A percentile compares a stretch with the other conserved stretches of the same genome.
phyloP scores from a whole-genome alignment of 1,139 yeast genomes.

The Magnusiomyces suaveolens region DNA sequence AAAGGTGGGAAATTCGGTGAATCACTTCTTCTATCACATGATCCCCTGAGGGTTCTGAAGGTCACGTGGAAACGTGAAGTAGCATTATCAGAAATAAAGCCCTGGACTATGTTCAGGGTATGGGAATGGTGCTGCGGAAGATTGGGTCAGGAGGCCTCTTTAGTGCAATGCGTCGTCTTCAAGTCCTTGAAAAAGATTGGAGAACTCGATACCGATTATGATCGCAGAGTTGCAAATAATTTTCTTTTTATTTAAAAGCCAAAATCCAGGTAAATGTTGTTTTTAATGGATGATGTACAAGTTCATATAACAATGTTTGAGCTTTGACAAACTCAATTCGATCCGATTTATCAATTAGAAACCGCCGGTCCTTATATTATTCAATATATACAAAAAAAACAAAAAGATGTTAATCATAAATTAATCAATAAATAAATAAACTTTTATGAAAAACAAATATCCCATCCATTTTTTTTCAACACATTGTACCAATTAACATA shows the following conservation, averaged over 20 bases:
- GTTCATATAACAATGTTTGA: no score
- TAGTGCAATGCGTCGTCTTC: neutral
- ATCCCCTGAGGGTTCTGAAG: neutral
- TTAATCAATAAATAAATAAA: neutral
- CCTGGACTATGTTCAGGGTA: neutral
- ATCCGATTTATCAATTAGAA: no score
- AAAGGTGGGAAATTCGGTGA: neutral
- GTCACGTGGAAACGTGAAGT: neutral
- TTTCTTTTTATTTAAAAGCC: neutral
- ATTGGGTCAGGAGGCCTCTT: neutral
- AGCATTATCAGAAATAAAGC: neutral
- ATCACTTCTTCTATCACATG: neutral
- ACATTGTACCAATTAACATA: constrained; percentile 61
- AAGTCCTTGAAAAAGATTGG: neutral
- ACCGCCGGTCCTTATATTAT: no score
- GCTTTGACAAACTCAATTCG: no score
- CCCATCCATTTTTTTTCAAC: constrained; percentile 64
- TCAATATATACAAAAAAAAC: no score
- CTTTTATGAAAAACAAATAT: constrained; percentile 56
- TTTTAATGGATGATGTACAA: no score
- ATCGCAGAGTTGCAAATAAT: neutral
- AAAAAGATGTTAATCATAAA: neutral
- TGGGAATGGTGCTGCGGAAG: neutral
- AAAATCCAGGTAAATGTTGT: no score
- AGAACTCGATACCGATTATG: neutral